Evolutionary conservation across 225 moss, liverwort and hornwort genomes (phyloP).

Genomic region (Bryoerythrophyllum caledonicum): DNA sequence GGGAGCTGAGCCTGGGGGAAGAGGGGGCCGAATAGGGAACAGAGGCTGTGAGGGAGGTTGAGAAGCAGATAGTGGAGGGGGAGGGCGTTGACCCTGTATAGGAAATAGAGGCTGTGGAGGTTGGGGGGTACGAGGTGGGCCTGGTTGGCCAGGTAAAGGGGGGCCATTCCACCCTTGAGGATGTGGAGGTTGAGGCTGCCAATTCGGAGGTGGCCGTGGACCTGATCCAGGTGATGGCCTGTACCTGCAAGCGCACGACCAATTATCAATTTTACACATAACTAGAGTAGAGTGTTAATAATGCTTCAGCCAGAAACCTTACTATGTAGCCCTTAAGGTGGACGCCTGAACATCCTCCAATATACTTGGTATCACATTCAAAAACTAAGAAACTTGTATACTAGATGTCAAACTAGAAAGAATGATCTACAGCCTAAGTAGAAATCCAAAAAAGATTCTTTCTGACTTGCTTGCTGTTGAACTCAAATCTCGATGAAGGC

Average conservation of each 20-base stretch:
- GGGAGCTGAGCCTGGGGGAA: conserved; percentile 59
- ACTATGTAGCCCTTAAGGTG: neutral
- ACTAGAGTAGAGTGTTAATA: neutral
- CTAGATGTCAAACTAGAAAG: neutral
- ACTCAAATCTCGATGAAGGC: neutral
- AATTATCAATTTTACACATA: conserved; percentile 21
- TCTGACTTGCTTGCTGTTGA: neutral
- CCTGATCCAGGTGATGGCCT: conserved; percentile 43
- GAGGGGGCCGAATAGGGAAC: conserved; percentile 81
- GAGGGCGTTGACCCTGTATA: conserved; percentile 60
- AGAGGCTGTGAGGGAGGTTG: conserved; percentile 72
- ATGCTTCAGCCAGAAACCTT: neutral
- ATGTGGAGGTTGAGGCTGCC: conserved; percentile 57
- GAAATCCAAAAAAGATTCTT: neutral
- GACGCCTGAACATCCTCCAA: neutral
- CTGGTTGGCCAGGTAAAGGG: conserved; percentile 48
- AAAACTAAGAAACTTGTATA: neutral
- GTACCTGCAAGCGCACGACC: conserved; percentile 40
- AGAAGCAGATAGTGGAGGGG: conserved; percentile 51
- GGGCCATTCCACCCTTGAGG: conserved; percentile 50
- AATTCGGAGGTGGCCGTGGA: conserved; percentile 56
- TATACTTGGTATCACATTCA: neutral
- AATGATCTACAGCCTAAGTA: neutral
- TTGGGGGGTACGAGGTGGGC: conserved; percentile 62
- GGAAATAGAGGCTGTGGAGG: conserved; percentile 86